phyloP scores from a whole-genome alignment of 73 alveolate species.

The Paramecium bursaria region DNA sequence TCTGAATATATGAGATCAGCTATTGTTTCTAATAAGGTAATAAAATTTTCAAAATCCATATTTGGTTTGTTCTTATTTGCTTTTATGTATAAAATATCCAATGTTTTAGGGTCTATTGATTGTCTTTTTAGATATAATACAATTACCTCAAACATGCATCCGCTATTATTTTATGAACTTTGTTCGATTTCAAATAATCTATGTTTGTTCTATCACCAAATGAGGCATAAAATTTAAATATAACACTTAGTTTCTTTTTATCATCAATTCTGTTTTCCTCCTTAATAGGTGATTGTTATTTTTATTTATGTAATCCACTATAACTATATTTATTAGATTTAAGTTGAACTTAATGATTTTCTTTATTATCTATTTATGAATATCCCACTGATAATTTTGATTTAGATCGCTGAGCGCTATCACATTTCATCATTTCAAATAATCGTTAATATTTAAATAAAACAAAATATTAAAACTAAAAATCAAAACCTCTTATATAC shows the following conservation, averaged over 20 bases:
- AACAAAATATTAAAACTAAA: background rate
- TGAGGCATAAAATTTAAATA: slow-evolving; percentile 64
- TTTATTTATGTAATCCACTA: slow-evolving; percentile 23
- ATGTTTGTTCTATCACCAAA: slow-evolving; percentile 69
- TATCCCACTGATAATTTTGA: too few relatives aligned
- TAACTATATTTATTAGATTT: slow-evolving; percentile 1
- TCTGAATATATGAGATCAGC: slow-evolving; percentile 49
- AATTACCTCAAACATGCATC: slow-evolving; percentile 37
- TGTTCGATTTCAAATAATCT: slow-evolving; percentile 56
- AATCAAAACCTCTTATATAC: slow-evolving; percentile 14
- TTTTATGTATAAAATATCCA: slow-evolving; percentile 57
- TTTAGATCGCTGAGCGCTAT: too few relatives aligned
- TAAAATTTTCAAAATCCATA: slow-evolving; percentile 66
- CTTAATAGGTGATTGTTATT: background rate
- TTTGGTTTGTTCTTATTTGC: slow-evolving; percentile 64
- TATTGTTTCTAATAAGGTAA: slow-evolving; percentile 33
- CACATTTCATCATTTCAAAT: background rate
- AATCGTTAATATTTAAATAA: background rate
- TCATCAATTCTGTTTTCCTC: slow-evolving; percentile 12
- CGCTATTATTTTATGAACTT: slow-evolving; percentile 61
- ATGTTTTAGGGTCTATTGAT: slow-evolving; percentile 1
- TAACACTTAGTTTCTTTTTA: slow-evolving; percentile 56
- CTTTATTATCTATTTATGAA: slow-evolving; percentile 37
- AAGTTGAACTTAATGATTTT: slow-evolving; percentile 22
- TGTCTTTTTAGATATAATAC: background rate